Base-by-base conservation (phyloP, 805 yeast species). In the Scheffersomyces coipomensis region DNA sequence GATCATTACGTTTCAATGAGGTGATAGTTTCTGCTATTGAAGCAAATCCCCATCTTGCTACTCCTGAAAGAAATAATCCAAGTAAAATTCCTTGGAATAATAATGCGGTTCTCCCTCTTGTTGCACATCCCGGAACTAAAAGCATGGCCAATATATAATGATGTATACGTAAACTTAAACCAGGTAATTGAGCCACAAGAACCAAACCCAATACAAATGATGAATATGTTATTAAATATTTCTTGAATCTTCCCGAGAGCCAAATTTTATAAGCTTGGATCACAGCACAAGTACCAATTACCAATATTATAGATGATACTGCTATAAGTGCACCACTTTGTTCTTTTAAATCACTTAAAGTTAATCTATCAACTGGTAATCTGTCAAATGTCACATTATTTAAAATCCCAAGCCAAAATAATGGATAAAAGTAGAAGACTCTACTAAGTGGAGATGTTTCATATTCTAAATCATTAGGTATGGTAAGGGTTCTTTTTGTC, bases 1-100 rank as follows among this genome's bases (percentile, higher is more conserved):
- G 90, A 49, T 86, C 96, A 15, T 85, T 85, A 48, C 97, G 69
- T 40, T 79, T 58, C 32, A 90, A 58, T 2, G 86, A 73, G 4
- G 71, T 63, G 19, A 75, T 75, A 0, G 96, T 87, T 54, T 91
- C 97, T 1, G 86, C 80, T 40, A 91, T 79, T 11, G 96, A 81
- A 2, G 95, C 97, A 52, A 85, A 81, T 40, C 93, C 97, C 99
- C 99, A 91, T 40, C 95, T 69, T 0, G 95, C 79, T 1, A 88
- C 80, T 0, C 99, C 99, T 17, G 90, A 84, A 5, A 89, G 69
- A 35, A 85, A 73, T 33, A 91, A 66, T 0, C 97, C 99, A 0
- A 88, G 57, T 18, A 91, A 64, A 1, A 91, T 75, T 2, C 97
- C 98, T 56, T 90, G 97, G 54, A 87, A 84, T 7, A 84, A 51